Conservation (phyloP, 305 asterid species). For the Fraxinus xanthoxyloides region DNA sequence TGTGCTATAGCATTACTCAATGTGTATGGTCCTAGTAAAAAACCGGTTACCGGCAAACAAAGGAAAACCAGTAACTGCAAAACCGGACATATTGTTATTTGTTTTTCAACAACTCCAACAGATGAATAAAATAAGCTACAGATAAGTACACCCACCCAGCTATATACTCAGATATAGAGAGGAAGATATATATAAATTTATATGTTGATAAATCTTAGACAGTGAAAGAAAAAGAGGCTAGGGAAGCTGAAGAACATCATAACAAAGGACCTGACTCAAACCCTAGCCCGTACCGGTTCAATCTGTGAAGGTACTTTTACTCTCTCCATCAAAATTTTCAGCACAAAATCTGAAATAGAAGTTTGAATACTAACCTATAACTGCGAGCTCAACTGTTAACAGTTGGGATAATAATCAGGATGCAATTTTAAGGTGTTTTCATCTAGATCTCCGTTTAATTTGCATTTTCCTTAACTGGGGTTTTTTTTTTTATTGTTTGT, state of each 20-base stretch:
- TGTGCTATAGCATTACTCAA: no score
- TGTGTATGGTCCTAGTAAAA: background rate
- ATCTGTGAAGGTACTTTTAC: conserved; percentile 22
- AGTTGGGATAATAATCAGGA: background rate
- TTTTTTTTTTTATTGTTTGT: background rate
- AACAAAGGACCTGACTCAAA: conserved; percentile 23
- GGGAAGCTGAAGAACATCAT: conserved; percentile 13
- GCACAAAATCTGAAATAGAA: conserved; percentile 16
- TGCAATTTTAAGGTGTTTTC: background rate
- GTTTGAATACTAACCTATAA: background rate
- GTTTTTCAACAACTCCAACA: background rate
- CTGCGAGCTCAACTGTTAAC: background rate
- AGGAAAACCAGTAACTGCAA: background rate
- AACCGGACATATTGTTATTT: background rate
- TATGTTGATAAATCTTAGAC: background rate
- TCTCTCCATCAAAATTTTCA: background rate
- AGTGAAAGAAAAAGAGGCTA: background rate
- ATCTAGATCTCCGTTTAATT: conserved; percentile 21
- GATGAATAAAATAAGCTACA: background rate
- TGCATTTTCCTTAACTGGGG: background rate
- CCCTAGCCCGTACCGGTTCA: conserved; percentile 30
- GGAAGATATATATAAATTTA: background rate
- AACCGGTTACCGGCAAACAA: background rate
- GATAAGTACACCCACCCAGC: background rate
- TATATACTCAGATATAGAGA: background rate